Evolutionary conservation across 2,329 filamentous ascomycete genomes (phyloP), one percentile per base, ranked within the genome.

Genomic region (Alternaria consortialis): DNA sequence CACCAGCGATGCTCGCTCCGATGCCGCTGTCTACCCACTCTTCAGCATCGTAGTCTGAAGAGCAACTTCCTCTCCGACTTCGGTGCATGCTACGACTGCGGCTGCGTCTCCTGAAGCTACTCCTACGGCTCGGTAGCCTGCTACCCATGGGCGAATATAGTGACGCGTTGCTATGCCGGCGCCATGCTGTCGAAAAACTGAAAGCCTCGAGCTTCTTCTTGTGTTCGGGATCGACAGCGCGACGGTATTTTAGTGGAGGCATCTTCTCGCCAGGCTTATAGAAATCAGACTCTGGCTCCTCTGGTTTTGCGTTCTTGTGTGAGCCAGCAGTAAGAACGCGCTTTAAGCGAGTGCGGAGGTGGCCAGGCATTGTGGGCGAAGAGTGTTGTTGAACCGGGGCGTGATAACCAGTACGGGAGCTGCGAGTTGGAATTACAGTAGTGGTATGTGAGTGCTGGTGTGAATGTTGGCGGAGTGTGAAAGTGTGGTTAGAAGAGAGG

Each of bases 231-330:
- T 80, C 80, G 42, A 83, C 82, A 9, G 81, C 80, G 27, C 80
- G 77, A 42, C 83, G 79, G 70, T 85, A 85, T 65, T 85, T 85
- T 17, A 81, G 74, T 23, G 80, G 79, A 5, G 83, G 83, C 81
- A 85, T 84, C 59, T 81, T 79, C 74, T 85, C 83, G 70, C 82
- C 82, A 7, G 83, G 82, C 70, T 81, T 80, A 75, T 84, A 84
- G 65, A 83, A 79, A 60, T 81, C 81, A 68, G 75, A 79, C 20
- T 82, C 78, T 67, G 75, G 79, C 62, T 77, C 73, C 12, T 74
- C 69, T 58, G 69, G 63, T 42, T 79, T 77, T 29, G 72, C 62
- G 34, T 58, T 64, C 37, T 74, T 75, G 62, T 69, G 61, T 40
- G 67, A 70, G 52, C 73, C 74, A 48, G 70, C 72, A 66, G 77